Base-by-base conservation (phyloP, 371 early-diverging fungal species). In the Apophysomyces sp. region DNA sequence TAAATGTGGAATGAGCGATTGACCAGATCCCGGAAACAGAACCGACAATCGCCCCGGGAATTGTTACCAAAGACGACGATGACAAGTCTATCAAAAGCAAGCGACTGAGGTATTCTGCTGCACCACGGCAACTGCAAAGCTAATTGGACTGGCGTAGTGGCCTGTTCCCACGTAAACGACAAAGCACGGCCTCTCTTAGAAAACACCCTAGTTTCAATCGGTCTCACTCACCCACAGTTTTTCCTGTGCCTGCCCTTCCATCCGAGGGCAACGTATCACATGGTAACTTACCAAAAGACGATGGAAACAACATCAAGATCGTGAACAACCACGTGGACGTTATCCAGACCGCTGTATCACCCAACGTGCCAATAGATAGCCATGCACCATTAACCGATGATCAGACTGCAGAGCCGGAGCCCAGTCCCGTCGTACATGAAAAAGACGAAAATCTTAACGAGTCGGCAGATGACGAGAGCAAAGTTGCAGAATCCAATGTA, bases 71-170 rank as follows among this genome's bases (percentile, higher is more conserved):
- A 44, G 49, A 44, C 49, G 49, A 44, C 49, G 49, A 44, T 21
- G 49, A 44, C 49, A 44, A 21, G 49, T 44, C 49, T 11, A 11
- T 44, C 21, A 65, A 49, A 31, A 65, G 65, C 56, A 65, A 65
- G 55, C 58, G 65, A 16, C 34, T 65, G 31, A 65, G 65, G 65
- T 65, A 44, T 21, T 4, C 7, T 21, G 27, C 21, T 21, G 49
- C 21, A 44, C 18, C n/a, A 21, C 21, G 6, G 9, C 4, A 44
- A 44, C 49, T 18, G 8, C 49, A 6, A 44, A 44, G 9, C 9
- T 44, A 44, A 44, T 44, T 9, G 49, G 0, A 44, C 21, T 16
- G 49, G 11, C 3, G 21, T 44, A 44, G 49, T 44, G 49, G 49
- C 49, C 49, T 44, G 21, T 44, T 44, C 49, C 49, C 49, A 44